Percentiles rank a stretch among this genome's conserved stretches.
Conservation (phyloP, 306 rosid genomes). For the Dryas drummondii region DNA sequence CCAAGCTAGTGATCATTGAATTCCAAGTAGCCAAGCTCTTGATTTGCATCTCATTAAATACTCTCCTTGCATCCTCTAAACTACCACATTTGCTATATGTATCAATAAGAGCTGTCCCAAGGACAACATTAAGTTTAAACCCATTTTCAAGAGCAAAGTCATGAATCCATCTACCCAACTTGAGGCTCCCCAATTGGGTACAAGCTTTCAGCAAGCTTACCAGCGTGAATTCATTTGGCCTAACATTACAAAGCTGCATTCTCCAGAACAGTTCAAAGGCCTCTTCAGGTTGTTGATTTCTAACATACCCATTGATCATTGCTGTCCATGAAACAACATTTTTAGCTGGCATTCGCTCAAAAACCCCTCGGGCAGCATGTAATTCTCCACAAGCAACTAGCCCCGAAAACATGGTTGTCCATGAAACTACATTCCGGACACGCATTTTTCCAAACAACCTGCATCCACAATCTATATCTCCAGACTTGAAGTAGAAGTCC, state of each 20-base stretch:
- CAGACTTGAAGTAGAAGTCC: conserved; percentile 55
- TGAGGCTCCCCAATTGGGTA: conserved; percentile 53
- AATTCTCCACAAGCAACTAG: conserved; percentile 43
- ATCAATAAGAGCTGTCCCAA: conserved; percentile 70
- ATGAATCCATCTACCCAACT: conserved; percentile 57
- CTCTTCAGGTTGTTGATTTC: conserved; percentile 38
- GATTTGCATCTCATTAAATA: conserved; percentile 43
- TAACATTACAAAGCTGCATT: conserved; percentile 52
- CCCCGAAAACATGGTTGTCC: conserved; percentile 62
- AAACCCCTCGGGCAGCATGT: conserved; percentile 38
- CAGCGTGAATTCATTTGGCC: conserved; percentile 58
- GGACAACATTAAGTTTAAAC: conserved; percentile 44
- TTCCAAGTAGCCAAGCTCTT: conserved; percentile 73
- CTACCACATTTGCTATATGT: conserved; percentile 76
- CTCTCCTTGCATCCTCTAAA: conserved; percentile 48
- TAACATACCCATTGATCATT: conserved; percentile 62
- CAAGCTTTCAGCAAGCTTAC: conserved; percentile 66
- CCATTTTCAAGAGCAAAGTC: conserved; percentile 47
- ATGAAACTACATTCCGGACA: conserved; percentile 52
- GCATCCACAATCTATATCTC: conserved; percentile 33
- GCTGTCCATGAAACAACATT: conserved; percentile 76
- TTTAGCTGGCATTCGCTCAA: conserved; percentile 54
- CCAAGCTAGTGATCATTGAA: conserved; percentile 68
- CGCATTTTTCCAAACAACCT: conserved; percentile 69
- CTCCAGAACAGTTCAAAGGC: conserved; percentile 57